Evolutionary conservation across 2,329 filamentous ascomycete species (phyloP).

Genomic region (Fusarium virguliforme): DNA sequence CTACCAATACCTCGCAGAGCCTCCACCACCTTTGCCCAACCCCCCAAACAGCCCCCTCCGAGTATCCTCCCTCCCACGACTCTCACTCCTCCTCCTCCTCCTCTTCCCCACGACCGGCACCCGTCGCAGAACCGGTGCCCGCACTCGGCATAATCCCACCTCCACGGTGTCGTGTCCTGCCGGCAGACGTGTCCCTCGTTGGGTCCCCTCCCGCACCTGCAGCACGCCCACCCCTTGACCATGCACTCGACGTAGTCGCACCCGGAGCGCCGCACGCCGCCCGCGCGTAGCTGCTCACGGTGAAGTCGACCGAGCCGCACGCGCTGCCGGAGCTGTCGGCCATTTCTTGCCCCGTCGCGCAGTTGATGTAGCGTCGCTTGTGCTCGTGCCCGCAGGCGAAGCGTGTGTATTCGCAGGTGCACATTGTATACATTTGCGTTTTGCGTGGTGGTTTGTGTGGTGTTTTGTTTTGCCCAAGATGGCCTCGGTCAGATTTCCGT

Average conservation of each 20-base stretch:
- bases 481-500: neutral
- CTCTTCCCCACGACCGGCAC: constrained; percentile 35
- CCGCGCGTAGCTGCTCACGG: constrained; percentile 4
- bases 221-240: constrained; percentile 43
- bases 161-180: constrained; percentile 35
- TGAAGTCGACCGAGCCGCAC: constrained; percentile 43
- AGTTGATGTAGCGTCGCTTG: constrained; percentile 40
- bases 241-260: constrained; percentile 41
- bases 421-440: constrained; percentile 44
- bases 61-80: constrained; percentile 22
- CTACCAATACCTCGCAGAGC: neutral
- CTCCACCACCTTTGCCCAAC: neutral
- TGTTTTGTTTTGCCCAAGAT: constrained; percentile 1
- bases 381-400: constrained; percentile 45
- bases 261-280: constrained; percentile 22
- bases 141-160: constrained; percentile 36
- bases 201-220: constrained; percentile 42
- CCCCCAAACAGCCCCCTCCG: constrained; percentile 21
- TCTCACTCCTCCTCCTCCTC: constrained; percentile 7
- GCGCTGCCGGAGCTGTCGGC: constrained; percentile 31
- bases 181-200: constrained; percentile 34
- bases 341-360: constrained; percentile 37
- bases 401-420: constrained; percentile 36
- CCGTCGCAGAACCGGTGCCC: constrained; percentile 30
- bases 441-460: constrained; percentile 7